Evolutionary conservation across 768 basidiomycete genomes (phyloP).

Genomic region (Pholiota conissans): DNA sequence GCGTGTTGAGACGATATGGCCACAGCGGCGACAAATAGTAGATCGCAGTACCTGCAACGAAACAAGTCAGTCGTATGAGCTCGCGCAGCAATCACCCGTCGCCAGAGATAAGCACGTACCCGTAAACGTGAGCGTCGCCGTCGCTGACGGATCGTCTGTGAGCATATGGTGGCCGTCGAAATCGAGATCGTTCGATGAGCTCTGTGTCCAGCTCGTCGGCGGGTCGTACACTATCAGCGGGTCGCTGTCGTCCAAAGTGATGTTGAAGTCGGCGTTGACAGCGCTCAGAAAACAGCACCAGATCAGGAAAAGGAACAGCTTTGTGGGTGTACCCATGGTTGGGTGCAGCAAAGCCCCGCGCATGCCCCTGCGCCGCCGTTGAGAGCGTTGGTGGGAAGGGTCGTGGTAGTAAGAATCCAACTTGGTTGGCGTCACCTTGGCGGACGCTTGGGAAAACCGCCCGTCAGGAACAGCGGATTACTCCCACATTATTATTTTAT

Average conservation of each 20-base stretch:
- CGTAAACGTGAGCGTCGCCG: slow-evolving; percentile 22
- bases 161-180: slow-evolving; percentile 17
- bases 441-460: background rate
- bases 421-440: no score
- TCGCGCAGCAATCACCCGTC: background rate
- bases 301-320: background rate
- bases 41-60: slow-evolving; percentile 20
- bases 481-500: background rate
- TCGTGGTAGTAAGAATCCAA: background rate
- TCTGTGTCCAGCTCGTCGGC: slow-evolving; percentile 18
- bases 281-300: background rate
- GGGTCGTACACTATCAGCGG: slow-evolving; percentile 15
- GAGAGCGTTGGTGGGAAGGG: background rate
- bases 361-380: background rate
- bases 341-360: background rate
- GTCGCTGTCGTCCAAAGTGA: slow-evolving; percentile 23
- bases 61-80: background rate
- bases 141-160: slow-evolving; percentile 16
- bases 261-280: slow-evolving; percentile 8
- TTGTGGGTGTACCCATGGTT: background rate
- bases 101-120: slow-evolving; percentile 12
- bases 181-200: slow-evolving; percentile 14
- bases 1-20: slow-evolving; percentile 22
- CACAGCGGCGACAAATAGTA: slow-evolving; percentile 24
- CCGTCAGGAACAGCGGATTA: background rate